Evolutionary conservation across 2,329 filamentous ascomycete genomes (phyloP).

Genomic region (Phialophora expanda): DNA sequence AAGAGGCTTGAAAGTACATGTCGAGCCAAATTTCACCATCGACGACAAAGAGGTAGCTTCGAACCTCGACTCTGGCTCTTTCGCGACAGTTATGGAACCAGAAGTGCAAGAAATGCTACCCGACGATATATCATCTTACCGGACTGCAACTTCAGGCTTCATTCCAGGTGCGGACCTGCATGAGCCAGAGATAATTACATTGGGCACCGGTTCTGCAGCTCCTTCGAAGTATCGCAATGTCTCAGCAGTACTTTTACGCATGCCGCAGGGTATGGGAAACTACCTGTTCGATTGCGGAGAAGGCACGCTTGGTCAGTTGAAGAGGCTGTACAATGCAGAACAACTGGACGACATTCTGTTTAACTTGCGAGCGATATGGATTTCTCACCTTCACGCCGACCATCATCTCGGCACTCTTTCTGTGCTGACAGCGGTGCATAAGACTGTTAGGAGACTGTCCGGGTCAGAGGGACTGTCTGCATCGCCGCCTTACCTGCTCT

Average conservation of each 20-base stretch:
- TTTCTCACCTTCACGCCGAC: constrained; percentile 94
- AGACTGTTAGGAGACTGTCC: constrained; percentile 15
- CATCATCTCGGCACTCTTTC: constrained; percentile 87
- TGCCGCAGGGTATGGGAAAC: constrained; percentile 77
- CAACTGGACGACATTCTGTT: constrained; percentile 73
- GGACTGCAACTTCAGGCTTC: constrained; percentile 41
- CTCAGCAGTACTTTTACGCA: constrained; percentile 80
- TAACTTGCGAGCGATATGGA: constrained; percentile 82
- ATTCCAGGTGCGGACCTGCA: constrained; percentile 71
- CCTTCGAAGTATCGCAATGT: constrained; percentile 97
- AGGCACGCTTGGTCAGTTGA: constrained; percentile 85
- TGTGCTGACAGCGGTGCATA: constrained; percentile 59
- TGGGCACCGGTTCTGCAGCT: constrained; percentile 88
- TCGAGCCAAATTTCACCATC: constrained; percentile 54
- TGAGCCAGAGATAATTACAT: constrained; percentile 80
- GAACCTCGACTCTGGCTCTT: constrained; percentile 39
- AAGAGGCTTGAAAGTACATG: constrained; percentile 50
- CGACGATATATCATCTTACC: constrained; percentile 15
- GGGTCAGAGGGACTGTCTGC: constrained; percentile 5
- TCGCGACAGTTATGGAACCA: constrained; percentile 35
- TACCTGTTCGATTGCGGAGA: constrained; percentile 93
- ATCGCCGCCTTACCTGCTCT: constrained; percentile 61
- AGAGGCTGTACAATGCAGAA: constrained; percentile 70
- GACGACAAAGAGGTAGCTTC: constrained; percentile 43
- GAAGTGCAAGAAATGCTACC: constrained; percentile 42